Evolutionary conservation across 768 basidiomycete genomes (phyloP).

Genomic region (Podaxis mareebaensis): DNA sequence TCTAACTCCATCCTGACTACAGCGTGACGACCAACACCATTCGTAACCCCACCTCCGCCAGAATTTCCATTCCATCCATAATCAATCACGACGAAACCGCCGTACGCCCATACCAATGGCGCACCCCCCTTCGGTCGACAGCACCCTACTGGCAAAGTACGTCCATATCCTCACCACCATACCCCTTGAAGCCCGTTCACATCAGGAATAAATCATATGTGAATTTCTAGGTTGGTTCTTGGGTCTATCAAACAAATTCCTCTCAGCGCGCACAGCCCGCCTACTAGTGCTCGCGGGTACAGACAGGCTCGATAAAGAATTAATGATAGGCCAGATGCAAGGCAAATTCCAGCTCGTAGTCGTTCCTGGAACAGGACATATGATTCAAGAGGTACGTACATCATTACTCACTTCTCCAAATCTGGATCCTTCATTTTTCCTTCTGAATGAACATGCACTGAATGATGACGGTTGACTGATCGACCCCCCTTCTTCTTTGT

Average conservation of each 20-base stretch:
- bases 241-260: slow-evolving; percentile 77
- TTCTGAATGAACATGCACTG: neutral
- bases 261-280: slow-evolving; percentile 76
- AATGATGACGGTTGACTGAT: neutral
- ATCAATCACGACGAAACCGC: slow-evolving; percentile 50
- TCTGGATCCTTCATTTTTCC: neutral
- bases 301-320: slow-evolving; percentile 86
- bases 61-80: slow-evolving; percentile 85
- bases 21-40: slow-evolving; percentile 84
- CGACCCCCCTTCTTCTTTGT: neutral
- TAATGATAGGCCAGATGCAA: slow-evolving; percentile 98
- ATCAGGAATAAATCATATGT: neutral
- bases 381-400: slow-evolving; percentile 82
- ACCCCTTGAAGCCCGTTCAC: neutral
- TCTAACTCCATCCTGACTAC: slow-evolving; percentile 1
- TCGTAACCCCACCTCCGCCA: slow-evolving; percentile 77
- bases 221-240: slow-evolving; percentile 80
- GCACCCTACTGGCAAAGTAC: slow-evolving; percentile 89
- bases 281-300: slow-evolving; percentile 90
- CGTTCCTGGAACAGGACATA: slow-evolving; percentile 85
- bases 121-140: slow-evolving; percentile 80
- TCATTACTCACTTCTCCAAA: neutral
- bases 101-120: slow-evolving; percentile 64
- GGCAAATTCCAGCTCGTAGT: slow-evolving; percentile 95
- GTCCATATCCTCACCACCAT: neutral